Evolutionary conservation across 1,284 basidiomycete genomes (phyloP), one percentile per base, ranked within the genome.

Genomic region (Quambalaria eucalypti): DNA sequence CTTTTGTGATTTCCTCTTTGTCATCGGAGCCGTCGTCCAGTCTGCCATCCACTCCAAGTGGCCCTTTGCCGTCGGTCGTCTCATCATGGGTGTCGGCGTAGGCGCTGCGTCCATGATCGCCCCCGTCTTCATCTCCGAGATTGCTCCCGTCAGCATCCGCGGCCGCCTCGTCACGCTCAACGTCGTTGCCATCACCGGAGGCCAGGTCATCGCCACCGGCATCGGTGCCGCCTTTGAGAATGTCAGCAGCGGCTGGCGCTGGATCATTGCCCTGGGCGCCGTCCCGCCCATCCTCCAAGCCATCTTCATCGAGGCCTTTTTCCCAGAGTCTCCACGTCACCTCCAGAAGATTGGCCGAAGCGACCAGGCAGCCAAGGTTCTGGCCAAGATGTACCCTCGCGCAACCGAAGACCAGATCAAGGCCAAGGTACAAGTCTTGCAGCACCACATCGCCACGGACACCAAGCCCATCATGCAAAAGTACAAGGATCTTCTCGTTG

Each of bases 151-250:
- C 25, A 59, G 69, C 6, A 73, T 71, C 52, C 66, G 78, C 39
- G 78, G 78, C 14, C 65, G 72, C 1, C 62, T 78, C 26, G 77
- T 78, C n/a, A 75, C 74, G 1, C 69, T 76, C 50, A 73, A 78
- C 59, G 69, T 66, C 28, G 65, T 76, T 40, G 64, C 68, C 28
- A 76, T 77, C 58, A 78, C 77, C 3, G 72, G 71, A 38, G 77
- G 77, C 16, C 78, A 78, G 64, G 76, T 78, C 39, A 50, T 76
- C 48, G 65, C 71, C 0, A 76, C 76, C 55, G 75, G 69, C 14
- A 61, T 75, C 46, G 74, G 76, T 39, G 64, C 64, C 19, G 64
- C 51, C 4, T 64, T 66, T 28, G 28, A 60, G 7, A 49, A 62
- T 25, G 66, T 71, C 21, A 64, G 62, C 6, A 50, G 66, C n/a